Percentiles rank a stretch among this genome's conserved stretches.
These are phyloP conservation scores for Albatrellus sp. DNA, from an alignment of 1,284 basidiomycete genomes.

Conservation along the genomic window DNA sequence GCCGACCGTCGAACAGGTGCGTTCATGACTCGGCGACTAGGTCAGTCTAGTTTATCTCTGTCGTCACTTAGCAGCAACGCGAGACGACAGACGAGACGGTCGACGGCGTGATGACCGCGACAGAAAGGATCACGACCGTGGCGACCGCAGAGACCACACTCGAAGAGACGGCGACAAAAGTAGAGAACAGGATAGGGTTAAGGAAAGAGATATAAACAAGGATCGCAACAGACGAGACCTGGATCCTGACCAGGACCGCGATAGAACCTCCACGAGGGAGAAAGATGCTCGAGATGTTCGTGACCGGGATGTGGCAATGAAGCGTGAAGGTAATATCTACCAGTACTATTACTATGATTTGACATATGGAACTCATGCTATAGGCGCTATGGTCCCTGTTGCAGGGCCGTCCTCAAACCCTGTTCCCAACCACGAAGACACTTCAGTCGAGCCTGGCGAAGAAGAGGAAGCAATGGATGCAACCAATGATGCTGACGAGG, in stretches of 20 bases:
- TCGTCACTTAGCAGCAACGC: conserved; percentile 13
- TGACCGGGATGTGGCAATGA: conserved; percentile 2
- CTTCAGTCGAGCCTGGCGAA: conserved; percentile 29
- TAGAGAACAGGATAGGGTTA: conserved; percentile 13
- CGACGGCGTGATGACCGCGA: conserved; percentile 15
- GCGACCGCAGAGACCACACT: conserved; percentile 6
- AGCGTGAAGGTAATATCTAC: background rate
- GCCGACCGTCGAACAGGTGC: conserved; percentile 29
- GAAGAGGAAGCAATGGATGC: conserved; percentile 59
- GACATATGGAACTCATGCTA: background rate
- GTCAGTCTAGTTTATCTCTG: background rate
- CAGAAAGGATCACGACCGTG: conserved; percentile 8
- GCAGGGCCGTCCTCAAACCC: background rate
- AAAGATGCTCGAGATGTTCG: background rate
- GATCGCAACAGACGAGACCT: conserved; percentile 2
- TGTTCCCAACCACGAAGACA: conserved; percentile 15
- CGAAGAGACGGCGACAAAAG: conserved; percentile 14
- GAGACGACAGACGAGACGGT: conserved; percentile 24
- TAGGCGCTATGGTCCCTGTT: background rate
- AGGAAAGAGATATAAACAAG: conserved; percentile 5
- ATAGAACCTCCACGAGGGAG: conserved; percentile 2
- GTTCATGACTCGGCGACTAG: conserved; percentile 2
- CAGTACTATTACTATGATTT: background rate
- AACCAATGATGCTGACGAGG: conserved; percentile 60
- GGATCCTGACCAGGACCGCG: conserved; percentile 5